phyloP scores from a whole-genome alignment of 768 basidiomycete genomes.

The Psilocybe sp. region DNA sequence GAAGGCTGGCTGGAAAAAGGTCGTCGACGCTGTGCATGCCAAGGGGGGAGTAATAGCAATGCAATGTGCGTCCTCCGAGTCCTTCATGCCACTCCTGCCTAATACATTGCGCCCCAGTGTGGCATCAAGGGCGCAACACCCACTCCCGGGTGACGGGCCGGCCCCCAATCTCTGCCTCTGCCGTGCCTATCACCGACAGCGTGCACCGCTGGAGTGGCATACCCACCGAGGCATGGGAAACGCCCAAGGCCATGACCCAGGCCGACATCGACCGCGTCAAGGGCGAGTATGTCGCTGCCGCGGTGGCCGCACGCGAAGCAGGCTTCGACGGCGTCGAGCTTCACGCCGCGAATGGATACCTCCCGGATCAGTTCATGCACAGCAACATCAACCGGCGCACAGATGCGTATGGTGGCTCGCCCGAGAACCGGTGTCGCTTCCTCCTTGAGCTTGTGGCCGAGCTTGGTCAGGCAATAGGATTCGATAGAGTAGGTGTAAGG shows the following conservation, averaged over 20 bases:
- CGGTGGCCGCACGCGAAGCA: constrained; percentile 17
- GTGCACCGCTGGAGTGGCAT: neutral
- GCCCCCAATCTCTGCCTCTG: constrained; percentile 9
- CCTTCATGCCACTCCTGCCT: neutral
- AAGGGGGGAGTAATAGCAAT: constrained; percentile 12
- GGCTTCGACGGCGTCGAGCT: constrained; percentile 60
- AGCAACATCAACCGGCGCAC: constrained; percentile 44
- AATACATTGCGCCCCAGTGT: constrained; percentile 3
- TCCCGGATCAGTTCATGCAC: constrained; percentile 54
- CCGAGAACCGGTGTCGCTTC: constrained; percentile 56
- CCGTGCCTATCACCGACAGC: constrained; percentile 10
- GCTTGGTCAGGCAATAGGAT: constrained; percentile 44
- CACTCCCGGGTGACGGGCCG: constrained; percentile 13
- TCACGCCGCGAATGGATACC: constrained; percentile 34
- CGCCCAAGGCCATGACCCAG: constrained; percentile 13
- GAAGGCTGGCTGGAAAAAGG: constrained; percentile 12
- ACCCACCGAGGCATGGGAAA: constrained; percentile 5
- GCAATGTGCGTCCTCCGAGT: constrained; percentile 8
- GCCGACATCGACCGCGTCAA: constrained; percentile 14
- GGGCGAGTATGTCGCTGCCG: constrained; percentile 13
- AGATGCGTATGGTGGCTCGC: constrained; percentile 58
- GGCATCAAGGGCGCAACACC: constrained; percentile 17
- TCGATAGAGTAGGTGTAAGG: constrained; percentile 45
- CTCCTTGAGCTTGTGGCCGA: constrained; percentile 46
- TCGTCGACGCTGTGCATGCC: constrained; percentile 10